Evolutionary conservation across 805 yeast genomes (phyloP), one percentile per base, ranked within the genome.

Genomic region (Pichia heedii): DNA sequence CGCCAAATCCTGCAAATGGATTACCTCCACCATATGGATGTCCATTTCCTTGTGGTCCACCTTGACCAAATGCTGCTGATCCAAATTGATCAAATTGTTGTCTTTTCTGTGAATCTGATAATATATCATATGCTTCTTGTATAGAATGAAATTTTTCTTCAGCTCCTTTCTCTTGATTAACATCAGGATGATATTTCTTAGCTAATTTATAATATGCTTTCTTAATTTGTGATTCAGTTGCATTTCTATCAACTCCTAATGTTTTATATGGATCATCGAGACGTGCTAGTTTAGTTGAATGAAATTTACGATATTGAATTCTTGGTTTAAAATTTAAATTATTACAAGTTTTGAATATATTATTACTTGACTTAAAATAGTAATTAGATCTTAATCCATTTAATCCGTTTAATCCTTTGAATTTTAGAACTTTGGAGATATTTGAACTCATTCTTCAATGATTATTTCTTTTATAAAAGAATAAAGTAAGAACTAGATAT

Each of bases 181-280:
- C 85, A 67, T 93, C 99, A 0, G 99, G 99, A 63, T 93, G 99
- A 63, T 70, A 88, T 61, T 90, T 76, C 63, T 93, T 93, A 15
- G 97, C 98, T 50, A 93, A 69, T 57, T 87, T 82, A 61, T 88
- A 88, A 67, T 93, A 93, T 2, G 96, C 90, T 63, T 89, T 89
- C 64, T 93, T 93, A 65, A 93, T 93, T 19, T 88, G 94, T n/a
- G 85, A 73, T 8, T 81, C 67, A 13, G 81, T 72, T 0, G 98
- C 93, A 41, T 59, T 60, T 48, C 74, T 76, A 22, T 74, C 76
- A 24, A 93, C 85, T 4, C 97, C 97, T 36, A 93, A 67, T 0
- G 79, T 76, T 48, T 77, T 71, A 64, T 93, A 93, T 0, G 99
- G 99, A 58, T 93, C 96, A 34, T 69, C 66, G 19, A 66, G 51